These are phyloP conservation scores for Fusarium algeriense DNA, from an alignment of 2,329 filamentous ascomycete genomes.

Conservation along the genomic window DNA sequence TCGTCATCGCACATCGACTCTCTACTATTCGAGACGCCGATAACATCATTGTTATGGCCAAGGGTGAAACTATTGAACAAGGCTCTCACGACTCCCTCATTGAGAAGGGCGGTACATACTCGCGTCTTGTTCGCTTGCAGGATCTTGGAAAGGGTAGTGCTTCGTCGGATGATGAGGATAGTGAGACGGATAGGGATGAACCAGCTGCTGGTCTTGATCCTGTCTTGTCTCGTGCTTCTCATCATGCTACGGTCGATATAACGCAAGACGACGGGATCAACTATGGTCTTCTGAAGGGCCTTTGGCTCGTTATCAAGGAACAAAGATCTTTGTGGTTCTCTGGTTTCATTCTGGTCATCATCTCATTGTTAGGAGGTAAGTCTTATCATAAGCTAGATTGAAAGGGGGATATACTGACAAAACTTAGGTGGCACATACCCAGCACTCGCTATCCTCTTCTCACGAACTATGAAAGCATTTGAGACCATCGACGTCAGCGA, in stretches of 20 bases:
- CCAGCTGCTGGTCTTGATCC: conserved; percentile 46
- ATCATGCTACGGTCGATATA: conserved; percentile 32
- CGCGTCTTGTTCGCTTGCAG: conserved; percentile 61
- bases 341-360: conserved; percentile 37
- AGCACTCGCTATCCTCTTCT: conserved; percentile 56
- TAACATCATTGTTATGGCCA: conserved; percentile 73
- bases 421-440: conserved; percentile 55
- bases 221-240: conserved; percentile 40
- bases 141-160: conserved; percentile 49
- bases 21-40: conserved; percentile 72
- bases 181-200: conserved; percentile 54
- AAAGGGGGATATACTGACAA: background rate
- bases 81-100: conserved; percentile 72
- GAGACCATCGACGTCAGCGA: conserved; percentile 48
- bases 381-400: background rate
- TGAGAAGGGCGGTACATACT: conserved; percentile 61
- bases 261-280: conserved; percentile 18
- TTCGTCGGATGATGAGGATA: conserved; percentile 27
- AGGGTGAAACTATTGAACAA: conserved; percentile 70
- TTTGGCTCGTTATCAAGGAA: conserved; percentile 50
- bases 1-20: conserved; percentile 73
- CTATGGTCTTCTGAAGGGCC: conserved; percentile 48
- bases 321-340: conserved; percentile 47
- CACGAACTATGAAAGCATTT: conserved; percentile 56
- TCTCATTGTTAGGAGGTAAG: conserved; percentile 48